phyloP scores from a whole-genome alignment of 352 stramenopile genomes.

The Blastocystis sp. region DNA sequence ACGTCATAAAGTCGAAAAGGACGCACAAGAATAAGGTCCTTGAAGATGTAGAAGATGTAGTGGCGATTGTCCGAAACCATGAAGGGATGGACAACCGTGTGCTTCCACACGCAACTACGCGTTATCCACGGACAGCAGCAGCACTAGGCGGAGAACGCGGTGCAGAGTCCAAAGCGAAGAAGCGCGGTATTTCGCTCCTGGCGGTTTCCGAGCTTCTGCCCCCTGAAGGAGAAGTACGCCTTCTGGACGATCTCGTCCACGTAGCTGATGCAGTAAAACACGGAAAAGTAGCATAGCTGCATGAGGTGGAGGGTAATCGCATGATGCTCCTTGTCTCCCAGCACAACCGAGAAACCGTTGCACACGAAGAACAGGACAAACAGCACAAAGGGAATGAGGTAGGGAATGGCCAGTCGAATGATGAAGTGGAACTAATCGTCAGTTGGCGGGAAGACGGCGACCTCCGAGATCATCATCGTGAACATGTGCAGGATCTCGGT shows the following conservation, averaged over 20 bases:
- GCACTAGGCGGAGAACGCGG: not conserved
- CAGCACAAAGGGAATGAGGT: not conserved
- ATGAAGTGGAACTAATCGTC: not conserved
- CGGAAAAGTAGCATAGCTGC: conserved; percentile 54
- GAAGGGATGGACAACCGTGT: conserved; percentile 39
- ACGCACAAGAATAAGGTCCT: conserved; percentile 23
- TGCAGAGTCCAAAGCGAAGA: not conserved
- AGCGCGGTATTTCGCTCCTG: not conserved
- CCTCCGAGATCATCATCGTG: conserved; percentile 9
- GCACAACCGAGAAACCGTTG: conserved; percentile 43
- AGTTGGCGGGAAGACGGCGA: not conserved
- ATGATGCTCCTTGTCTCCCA: conserved; percentile 51
- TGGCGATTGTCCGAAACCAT: conserved; percentile 53
- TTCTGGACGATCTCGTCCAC: conserved; percentile 34
- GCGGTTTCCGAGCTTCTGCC: no score
- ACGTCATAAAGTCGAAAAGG: not conserved
- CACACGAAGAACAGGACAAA: conserved; percentile 37
- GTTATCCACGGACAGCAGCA: not conserved
- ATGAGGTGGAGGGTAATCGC: conserved; percentile 36
- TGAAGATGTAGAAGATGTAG: conserved; percentile 49
- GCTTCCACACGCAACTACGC: conserved; percentile 13
- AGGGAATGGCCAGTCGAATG: conserved; percentile 10
- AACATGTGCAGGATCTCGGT: conserved; percentile 21
- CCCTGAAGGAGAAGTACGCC: not conserved
- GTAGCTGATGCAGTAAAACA: conserved; percentile 38